Conservation (phyloP, 352 stramenopile species). For the Phytopythium mirpurense region DNA sequence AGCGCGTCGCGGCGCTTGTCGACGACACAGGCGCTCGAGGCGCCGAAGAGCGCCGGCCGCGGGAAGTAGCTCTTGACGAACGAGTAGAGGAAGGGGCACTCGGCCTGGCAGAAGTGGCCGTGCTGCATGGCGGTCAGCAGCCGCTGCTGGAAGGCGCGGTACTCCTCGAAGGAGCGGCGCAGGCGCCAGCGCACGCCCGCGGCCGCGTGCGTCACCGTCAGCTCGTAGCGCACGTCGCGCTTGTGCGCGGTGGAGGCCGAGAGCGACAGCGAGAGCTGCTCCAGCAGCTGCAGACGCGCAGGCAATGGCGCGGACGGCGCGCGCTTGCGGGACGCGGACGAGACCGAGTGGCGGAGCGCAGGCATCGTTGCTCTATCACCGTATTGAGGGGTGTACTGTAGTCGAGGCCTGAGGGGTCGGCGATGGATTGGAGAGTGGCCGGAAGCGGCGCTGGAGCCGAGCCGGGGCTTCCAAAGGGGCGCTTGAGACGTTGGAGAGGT, state of each 20-base stretch:
- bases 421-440: neutral
- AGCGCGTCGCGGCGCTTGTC: conserved; percentile 20
- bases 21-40: conserved; percentile 18
- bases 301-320: conserved; percentile 4
- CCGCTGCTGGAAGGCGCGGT: conserved; percentile 25
- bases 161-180: conserved; percentile 23
- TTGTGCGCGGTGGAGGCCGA: neutral
- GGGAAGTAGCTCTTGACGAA: conserved; percentile 47
- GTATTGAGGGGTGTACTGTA: neutral
- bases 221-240: conserved; percentile 8
- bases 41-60: conserved; percentile 18
- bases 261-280: conserved; percentile 5
- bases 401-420: neutral
- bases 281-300: conserved; percentile 2
- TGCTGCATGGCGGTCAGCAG: conserved; percentile 20
- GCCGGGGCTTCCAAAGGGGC: no score
- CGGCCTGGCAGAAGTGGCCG: conserved; percentile 42
- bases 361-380: neutral
- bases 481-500: no score
- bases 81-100: conserved; percentile 44
- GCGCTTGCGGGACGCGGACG: conserved; percentile 6
- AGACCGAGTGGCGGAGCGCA: conserved; percentile 4
- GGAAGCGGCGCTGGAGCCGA: neutral
- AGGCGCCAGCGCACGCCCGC: neutral
- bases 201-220: conserved; percentile 1